phyloP scores from a whole-genome alignment of 2,329 filamentous ascomycete genomes.

The Mycosphaerella sp. region DNA sequence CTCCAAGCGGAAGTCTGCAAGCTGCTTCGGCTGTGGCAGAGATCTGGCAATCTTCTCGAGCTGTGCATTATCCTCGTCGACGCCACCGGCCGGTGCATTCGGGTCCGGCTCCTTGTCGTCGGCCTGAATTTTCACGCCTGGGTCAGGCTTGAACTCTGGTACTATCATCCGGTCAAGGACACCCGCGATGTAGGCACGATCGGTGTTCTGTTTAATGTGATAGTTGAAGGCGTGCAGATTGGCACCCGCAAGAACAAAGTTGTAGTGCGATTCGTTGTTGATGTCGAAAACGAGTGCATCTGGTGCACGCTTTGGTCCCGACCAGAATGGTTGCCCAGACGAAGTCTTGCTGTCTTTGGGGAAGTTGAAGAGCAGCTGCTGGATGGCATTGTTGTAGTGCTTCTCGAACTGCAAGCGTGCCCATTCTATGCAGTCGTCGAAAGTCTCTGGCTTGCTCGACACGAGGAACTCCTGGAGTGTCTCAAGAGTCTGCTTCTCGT shows the following conservation, averaged over 20 bases:
- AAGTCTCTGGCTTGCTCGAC: slow-evolving; percentile 81
- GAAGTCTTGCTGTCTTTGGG: slow-evolving; percentile 89
- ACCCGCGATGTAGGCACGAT: slow-evolving; percentile 64
- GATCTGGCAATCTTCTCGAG: slow-evolving; percentile 64
- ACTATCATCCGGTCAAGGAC: slow-evolving; percentile 90
- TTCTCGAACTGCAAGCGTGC: slow-evolving; percentile 89
- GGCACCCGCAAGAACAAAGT: slow-evolving; percentile 79
- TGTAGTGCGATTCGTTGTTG: slow-evolving; percentile 77
- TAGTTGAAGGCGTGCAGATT: slow-evolving; percentile 98
- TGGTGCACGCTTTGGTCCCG: slow-evolving; percentile 92
- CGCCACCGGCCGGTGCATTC: slow-evolving; percentile 52
- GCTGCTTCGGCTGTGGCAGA: slow-evolving; percentile 69
- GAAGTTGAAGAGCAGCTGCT: slow-evolving; percentile 94
- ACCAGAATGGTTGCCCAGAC: slow-evolving; percentile 91
- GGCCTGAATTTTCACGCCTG: slow-evolving; percentile 92
- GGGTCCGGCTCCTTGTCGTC: slow-evolving; percentile 93
- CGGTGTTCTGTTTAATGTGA: slow-evolving; percentile 68
- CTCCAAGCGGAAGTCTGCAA: slow-evolving; percentile 81
- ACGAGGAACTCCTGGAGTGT: slow-evolving; percentile 85
- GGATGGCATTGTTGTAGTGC: slow-evolving; percentile 94
- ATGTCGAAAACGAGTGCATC: slow-evolving; percentile 84
- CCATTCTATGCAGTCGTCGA: slow-evolving; percentile 97
- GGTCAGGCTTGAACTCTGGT: slow-evolving; percentile 85
- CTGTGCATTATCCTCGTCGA: slow-evolving; percentile 65
- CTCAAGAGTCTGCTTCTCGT: slow-evolving; percentile 89